Evolutionary conservation across 192 early-diverging fungal species (phyloP), one percentile per base, ranked within the genome.

Genomic region (Gonapodya sp.): DNA sequence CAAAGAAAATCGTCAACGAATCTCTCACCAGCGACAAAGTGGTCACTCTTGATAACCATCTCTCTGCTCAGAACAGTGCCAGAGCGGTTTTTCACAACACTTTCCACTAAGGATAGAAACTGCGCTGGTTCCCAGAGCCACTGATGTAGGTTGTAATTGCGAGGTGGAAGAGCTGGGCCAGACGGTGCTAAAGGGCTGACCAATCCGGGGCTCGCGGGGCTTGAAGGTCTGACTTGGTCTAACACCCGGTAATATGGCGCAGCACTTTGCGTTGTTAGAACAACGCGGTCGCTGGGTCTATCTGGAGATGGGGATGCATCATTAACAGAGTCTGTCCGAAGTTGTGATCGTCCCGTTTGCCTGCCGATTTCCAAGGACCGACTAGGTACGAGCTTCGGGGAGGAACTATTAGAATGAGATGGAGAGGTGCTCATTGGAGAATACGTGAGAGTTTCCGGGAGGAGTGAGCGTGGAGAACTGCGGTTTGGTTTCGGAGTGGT

Each of bases 1-100:
- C n/a, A n/a, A n/a, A n/a, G n/a, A n/a, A n/a, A n/a, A n/a, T n/a
- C n/a, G n/a, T 34, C 75, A 34, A 14, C 8, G 8, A 34, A 16
- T 34, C 18, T 16, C 30, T 34, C 34, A 18, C 30, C 18, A 14
- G 75, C 30, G 18, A 34, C 30, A 33, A 77, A 77, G 75, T 77
- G 34, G 75, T 77, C 75, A 34, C 75, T 18, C 75, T 77, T 77
- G 75, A 77, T 18, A 2, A 77, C 34, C 75, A 77, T 77, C 8
- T 34, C 75, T 8, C 75, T 16, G 8, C 30, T 32, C 30, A 77
- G 31, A 16, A 77, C 75, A 2, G 75, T 77, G 2, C 75, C 75
- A 33, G 30, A 2, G 8, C 75, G 2, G 8, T 18, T 34, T 8
- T 34, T 18, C 18, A 77, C 34, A 16, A 77, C 75, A 33, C 30